phyloP scores from a whole-genome alignment of 23 red algal species.

The Gracilaria gracilis region DNA sequence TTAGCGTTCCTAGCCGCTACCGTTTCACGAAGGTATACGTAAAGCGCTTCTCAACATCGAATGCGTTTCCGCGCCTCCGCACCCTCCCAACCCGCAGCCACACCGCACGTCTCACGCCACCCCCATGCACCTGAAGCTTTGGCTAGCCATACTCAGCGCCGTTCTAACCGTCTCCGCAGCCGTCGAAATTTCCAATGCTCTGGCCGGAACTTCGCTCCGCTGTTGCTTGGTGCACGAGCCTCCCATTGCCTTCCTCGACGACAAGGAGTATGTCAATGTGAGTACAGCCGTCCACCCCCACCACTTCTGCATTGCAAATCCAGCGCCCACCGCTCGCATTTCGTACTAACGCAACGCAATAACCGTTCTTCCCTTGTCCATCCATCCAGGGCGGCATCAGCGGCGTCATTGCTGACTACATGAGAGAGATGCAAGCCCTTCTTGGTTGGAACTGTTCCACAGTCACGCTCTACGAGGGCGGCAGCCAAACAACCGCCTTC shows the following conservation, averaged over 20 bases:
- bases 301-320: neutral
- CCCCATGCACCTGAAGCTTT: neutral
- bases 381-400: constrained; percentile 1
- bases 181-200: neutral
- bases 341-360: neutral
- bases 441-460: neutral
- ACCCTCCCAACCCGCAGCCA: neutral
- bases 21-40: too few species aligned
- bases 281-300: neutral
- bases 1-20: too few species aligned
- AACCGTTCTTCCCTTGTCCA: neutral
- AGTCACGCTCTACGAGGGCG: neutral
- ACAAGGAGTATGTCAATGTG: neutral
- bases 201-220: neutral
- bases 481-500: neutral
- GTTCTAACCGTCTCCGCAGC: neutral
- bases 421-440: constrained; percentile 4
- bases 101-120: neutral
- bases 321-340: neutral
- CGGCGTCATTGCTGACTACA: neutral
- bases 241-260: constrained; percentile 12
- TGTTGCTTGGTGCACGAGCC: constrained; percentile 3
- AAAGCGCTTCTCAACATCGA: too few species aligned
- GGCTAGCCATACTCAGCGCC: neutral
- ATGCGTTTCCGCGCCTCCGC: neutral